phyloP scores from a whole-genome alignment of 139 green algal genomes.

The Edaphochlamys debaryana region DNA sequence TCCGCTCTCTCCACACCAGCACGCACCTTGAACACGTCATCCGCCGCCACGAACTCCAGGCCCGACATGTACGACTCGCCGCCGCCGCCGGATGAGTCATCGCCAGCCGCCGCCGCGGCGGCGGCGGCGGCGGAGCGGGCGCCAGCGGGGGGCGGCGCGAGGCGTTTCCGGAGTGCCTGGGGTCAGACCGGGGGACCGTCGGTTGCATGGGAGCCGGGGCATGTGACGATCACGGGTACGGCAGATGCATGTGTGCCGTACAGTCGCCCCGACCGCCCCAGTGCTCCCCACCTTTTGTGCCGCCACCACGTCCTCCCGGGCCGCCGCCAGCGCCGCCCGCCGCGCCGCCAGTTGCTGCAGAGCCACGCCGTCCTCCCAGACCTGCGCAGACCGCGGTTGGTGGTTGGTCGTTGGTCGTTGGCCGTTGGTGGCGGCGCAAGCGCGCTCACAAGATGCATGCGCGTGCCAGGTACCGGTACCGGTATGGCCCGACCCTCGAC shows the following conservation, averaged over 20 bases:
- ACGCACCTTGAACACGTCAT: constrained; percentile 87
- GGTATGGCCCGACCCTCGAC: no score
- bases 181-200: no score
- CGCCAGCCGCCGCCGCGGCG: neutral
- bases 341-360: constrained; percentile 67
- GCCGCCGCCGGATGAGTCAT: neutral
- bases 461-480: no score
- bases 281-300: constrained; percentile 71
- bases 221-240: no score
- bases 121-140: constrained; percentile 9
- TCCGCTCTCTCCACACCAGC: no score
- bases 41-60: constrained; percentile 71
- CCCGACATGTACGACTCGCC: constrained; percentile 19
- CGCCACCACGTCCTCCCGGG: constrained; percentile 72
- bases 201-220: no score
- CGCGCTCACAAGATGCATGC: no score
- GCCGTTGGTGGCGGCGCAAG: no score
- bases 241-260: no score
- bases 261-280: no score
- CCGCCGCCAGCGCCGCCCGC: constrained; percentile 53
- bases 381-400: constrained; percentile 35
- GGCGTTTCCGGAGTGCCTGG: constrained; percentile 51
- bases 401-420: no score
- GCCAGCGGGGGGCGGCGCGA: constrained; percentile 46
- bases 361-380: constrained; percentile 87